Evolutionary conservation across 345 rosid genomes (phyloP).

Genomic region (Capsella bursapastoris): DNA sequence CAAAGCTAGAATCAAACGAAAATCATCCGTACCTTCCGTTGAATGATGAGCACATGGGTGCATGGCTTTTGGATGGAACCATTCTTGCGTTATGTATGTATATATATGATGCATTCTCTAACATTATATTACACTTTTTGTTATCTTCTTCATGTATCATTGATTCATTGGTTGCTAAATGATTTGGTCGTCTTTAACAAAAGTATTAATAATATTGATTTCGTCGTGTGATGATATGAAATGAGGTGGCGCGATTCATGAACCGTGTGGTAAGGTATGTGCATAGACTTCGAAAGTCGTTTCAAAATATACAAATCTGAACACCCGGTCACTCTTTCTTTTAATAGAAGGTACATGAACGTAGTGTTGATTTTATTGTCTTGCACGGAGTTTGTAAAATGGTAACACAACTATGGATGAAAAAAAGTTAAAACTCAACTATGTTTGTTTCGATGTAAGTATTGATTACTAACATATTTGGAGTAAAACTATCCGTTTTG

Average conservation of each 20-base stretch:
- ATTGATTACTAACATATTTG: not conserved
- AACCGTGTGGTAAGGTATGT: constrained; percentile 3
- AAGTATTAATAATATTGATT: not conserved
- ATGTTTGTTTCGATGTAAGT: not conserved
- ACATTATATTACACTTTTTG: not conserved
- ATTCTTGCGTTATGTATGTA: constrained; percentile 5
- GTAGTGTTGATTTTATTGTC: not conserved
- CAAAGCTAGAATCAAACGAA: constrained; percentile 37
- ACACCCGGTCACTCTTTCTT: not conserved
- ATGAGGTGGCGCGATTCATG: constrained; percentile 26
- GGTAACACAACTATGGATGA: not conserved
- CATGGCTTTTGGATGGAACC: constrained; percentile 34
- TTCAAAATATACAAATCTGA: not conserved
- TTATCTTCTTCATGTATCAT: not conserved
- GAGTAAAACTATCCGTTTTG: not conserved
- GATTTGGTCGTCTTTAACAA: constrained; percentile 16
- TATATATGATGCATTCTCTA: not conserved
- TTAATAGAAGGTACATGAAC: not conserved
- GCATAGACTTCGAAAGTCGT: constrained; percentile 3
- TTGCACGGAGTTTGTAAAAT: not conserved
- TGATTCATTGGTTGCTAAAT: constrained; percentile 29
- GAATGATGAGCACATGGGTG: constrained; percentile 33
- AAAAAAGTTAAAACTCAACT: not conserved
- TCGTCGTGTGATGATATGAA: constrained; percentile 19
- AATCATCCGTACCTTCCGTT: constrained; percentile 41